Conservation (phyloP, 2,329 filamentous ascomycete species). For the Westerdykella sp. region DNA sequence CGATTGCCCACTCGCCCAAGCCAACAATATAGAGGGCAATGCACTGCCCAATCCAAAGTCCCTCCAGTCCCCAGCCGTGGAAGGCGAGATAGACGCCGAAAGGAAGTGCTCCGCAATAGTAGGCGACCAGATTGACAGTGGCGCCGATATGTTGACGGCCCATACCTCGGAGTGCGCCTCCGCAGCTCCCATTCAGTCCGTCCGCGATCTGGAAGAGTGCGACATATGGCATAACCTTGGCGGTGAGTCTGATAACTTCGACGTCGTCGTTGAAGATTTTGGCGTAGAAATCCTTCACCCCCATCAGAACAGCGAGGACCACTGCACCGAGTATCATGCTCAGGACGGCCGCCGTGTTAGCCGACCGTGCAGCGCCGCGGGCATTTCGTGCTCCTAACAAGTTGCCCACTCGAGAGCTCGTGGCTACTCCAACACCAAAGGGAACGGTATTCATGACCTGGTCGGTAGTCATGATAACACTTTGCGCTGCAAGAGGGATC, state of each 20-base stretch:
- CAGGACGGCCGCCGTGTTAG: constrained; percentile 68
- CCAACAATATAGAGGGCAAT: constrained; percentile 69
- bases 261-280: constrained; percentile 75
- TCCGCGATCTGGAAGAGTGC: constrained; percentile 88
- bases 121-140: constrained; percentile 72
- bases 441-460: constrained; percentile 81
- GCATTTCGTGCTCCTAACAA: constrained; percentile 64
- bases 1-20: constrained; percentile 69
- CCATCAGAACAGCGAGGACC: constrained; percentile 64
- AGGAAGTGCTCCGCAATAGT: constrained; percentile 76
- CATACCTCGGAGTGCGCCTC: constrained; percentile 75
- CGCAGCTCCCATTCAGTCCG: constrained; percentile 77
- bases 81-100: constrained; percentile 81
- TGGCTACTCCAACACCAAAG: constrained; percentile 78
- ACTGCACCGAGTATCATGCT: constrained; percentile 62
- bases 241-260: constrained; percentile 64
- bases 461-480: constrained; percentile 84
- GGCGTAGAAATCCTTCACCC: constrained; percentile 65
- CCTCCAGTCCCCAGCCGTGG: constrained; percentile 73
- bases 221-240: constrained; percentile 75
- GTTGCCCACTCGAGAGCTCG: constrained; percentile 72
- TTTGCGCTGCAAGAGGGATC: constrained; percentile 71
- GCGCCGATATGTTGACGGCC: constrained; percentile 81
- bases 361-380: constrained; percentile 61
- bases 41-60: constrained; percentile 79